Conservation (phyloP, 345 rosid genomes). For the Salix viminalis region DNA sequence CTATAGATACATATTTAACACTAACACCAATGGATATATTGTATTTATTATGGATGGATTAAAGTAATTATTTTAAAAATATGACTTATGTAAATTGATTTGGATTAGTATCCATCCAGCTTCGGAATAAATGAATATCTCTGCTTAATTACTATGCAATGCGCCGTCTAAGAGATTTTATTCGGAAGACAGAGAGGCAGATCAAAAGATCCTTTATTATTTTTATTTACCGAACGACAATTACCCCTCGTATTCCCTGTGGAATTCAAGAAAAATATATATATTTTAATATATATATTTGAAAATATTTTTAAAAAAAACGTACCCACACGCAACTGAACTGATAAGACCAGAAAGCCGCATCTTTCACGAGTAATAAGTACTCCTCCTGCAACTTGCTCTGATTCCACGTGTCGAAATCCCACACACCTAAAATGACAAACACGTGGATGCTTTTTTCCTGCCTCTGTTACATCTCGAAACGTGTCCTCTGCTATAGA, state of each 20-base stretch:
- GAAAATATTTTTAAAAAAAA: too few relatives aligned
- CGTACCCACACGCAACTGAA: too few relatives aligned
- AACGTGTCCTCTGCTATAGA: conserved; percentile 32
- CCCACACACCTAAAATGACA: background rate
- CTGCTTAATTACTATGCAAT: background rate
- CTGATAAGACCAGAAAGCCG: conserved; percentile 4
- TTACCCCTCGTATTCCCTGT: background rate
- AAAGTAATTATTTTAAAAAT: too few relatives aligned
- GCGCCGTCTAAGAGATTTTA: background rate
- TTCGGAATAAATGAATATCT: too few relatives aligned
- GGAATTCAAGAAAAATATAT: background rate
- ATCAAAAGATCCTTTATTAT: background rate
- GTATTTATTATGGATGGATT: too few relatives aligned
- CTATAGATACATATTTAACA: too few relatives aligned
- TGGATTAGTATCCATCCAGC: too few relatives aligned
- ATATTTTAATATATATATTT: too few relatives aligned
- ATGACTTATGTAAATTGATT: too few relatives aligned
- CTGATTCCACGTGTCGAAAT: conserved; percentile 27
- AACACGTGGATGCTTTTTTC: conserved; percentile 28
- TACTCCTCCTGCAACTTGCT: background rate
- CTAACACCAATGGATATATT: too few relatives aligned
- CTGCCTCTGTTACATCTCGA: background rate
- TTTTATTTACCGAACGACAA: too few relatives aligned
- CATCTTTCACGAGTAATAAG: background rate
- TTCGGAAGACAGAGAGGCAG: background rate